Conservation (phyloP, 2,329 filamentous ascomycete genomes). For the Cladophialophora psammophila region DNA sequence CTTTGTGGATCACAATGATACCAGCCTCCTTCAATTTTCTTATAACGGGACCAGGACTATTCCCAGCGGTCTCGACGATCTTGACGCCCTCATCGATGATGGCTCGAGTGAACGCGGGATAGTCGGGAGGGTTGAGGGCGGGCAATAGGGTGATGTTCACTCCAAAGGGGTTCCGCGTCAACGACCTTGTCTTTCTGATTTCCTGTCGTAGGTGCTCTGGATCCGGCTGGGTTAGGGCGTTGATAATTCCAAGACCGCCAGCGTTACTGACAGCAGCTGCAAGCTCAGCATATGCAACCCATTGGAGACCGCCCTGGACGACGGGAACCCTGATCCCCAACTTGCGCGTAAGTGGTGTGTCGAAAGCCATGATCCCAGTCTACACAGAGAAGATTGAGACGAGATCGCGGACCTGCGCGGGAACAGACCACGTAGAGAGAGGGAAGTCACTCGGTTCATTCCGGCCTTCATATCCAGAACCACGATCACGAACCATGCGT, state of each 20-base stretch:
- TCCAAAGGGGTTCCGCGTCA: constrained; percentile 73
- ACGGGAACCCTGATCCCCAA: constrained; percentile 23
- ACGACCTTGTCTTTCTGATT: constrained; percentile 81
- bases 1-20: constrained; percentile 90
- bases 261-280: constrained; percentile 61
- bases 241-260: constrained; percentile 61
- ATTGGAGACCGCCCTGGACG: constrained; percentile 63
- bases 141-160: constrained; percentile 96
- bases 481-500: neutral
- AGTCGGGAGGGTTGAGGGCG: constrained; percentile 87
- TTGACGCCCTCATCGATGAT: constrained; percentile 91
- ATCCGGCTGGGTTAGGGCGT: constrained; percentile 82
- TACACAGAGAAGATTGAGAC: neutral
- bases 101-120: constrained; percentile 86
- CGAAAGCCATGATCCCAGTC: constrained; percentile 11
- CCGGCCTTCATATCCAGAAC: constrained; percentile 1
- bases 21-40: constrained; percentile 81
- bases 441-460: neutral
- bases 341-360: constrained; percentile 18
- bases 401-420: neutral
- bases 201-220: constrained; percentile 92
- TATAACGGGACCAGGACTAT: constrained; percentile 90
- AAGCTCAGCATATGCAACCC: constrained; percentile 62
- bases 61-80: constrained; percentile 92
- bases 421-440: neutral